Base-by-base conservation (phyloP, 2,329 filamentous ascomycete genomes). In the Stagonosporopsis cucurbitacearum region DNA sequence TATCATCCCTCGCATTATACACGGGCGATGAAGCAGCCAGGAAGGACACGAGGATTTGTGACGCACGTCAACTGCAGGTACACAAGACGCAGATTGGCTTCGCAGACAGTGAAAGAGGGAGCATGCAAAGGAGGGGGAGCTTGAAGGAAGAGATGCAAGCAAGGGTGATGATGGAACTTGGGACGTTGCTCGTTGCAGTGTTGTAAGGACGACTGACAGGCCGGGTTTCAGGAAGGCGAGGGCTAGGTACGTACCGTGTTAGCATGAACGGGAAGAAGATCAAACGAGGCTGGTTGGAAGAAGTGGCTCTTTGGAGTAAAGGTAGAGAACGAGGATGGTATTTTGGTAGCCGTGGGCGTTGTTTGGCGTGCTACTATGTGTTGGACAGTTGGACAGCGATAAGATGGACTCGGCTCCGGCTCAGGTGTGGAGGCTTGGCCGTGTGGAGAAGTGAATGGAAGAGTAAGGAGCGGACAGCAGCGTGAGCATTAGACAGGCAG, bases 241-340 rank as follows among this genome's bases (percentile, higher is more conserved):
- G 65, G 57, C 52, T 48, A 55, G 58, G 63, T 66, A 75, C 73
- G 61, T 74, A 75, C 73, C 66, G 59, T 62, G 66, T 65, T 50
- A 51, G 89, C 80, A 69, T 88, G 47, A 52, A 40, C 50, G 47
- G 46, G 61, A 43, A 45, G 53, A 42, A 59, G 53, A 53, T 68
- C 65, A 68, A 65, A 72, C 67, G 48, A 61, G 56, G 42, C 47
- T n/a, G 57, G 62, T 65, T 57, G 52, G 66, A 66, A 58, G 57
- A 58, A 59, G 49, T 50, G 48, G 45, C 40, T 57, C 53, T 59
- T 32, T 12, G 11, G 41, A 37, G 32, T 33, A 42, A 13, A 37
- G 37, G 19, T 9, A 42, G 43, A 19, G 41, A 50, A 23, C 39
- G 41, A 32, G n/a, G 43, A 48, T 40, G 32, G 28, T 20, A 17